Base-by-base conservation (phyloP, 495 filamentous ascomycete genomes). In the Lophiotrema nucula region DNA sequence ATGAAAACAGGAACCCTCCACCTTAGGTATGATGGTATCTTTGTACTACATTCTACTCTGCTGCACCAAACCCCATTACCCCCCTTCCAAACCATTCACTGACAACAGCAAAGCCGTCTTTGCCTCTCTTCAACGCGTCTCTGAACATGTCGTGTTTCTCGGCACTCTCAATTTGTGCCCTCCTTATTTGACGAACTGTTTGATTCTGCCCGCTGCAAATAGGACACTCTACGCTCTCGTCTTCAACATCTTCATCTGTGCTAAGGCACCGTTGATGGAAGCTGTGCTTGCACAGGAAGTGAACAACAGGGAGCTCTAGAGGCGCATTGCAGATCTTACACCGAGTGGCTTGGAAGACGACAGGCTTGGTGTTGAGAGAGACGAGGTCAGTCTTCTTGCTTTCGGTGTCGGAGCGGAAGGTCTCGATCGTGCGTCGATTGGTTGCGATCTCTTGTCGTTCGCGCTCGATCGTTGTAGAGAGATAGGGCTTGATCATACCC, bases 271-370 rank as follows among this genome's bases (percentile, higher is more conserved):
- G 79, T 72, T 95, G 87, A 69, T 98, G 93, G 78, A 95, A 98
- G 41, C 85, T 90, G 69, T 98, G 93, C 69, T 90, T 93, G 78
- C 93, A 98, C 63, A 97, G 73, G 71, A 97, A 98, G 70, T 98
- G 93, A 42, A 97, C 91, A 0, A 83, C 86, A 2, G 93, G 93
- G 31, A 97, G 75, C 61, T 96, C 90, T 23, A 97, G 78, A 43
- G 79, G 77, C 45, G 79, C 74, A 16, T 83, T 81, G 66, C 93
- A 98, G 35, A 85, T 83, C 33, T 84, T 83, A 68, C 93, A 98
- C 13, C 95, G 80, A 38, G 89, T 90, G 1, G 89, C 83, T 70
- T 93, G 87, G 77, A 97, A 97, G n/a, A 89, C 86, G 27, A 83
- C 81, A 0, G 93, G 91, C 69, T 95, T 91, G 19, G 76, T 80